Conservation (phyloP, 2,329 filamentous ascomycete species). For the Gremmenia infestans region DNA sequence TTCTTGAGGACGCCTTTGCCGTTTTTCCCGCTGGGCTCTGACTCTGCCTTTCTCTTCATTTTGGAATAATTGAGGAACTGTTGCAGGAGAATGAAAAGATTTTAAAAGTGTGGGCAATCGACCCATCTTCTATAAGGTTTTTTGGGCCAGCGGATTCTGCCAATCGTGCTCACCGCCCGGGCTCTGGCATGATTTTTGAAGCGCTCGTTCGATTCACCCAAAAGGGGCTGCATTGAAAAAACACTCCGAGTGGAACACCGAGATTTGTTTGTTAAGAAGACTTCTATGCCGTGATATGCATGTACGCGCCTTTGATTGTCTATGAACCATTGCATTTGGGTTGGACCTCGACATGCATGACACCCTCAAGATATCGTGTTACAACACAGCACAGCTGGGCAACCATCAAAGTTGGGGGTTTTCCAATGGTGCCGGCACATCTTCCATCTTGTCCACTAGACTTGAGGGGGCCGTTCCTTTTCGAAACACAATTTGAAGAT, state of each 20-base stretch:
- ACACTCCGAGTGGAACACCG: conserved; percentile 9
- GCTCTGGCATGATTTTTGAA: conserved; percentile 19
- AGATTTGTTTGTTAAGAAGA: conserved; percentile 6
- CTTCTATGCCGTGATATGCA: conserved; percentile 20
- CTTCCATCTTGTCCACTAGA: conserved; percentile 1
- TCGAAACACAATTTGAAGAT: no score
- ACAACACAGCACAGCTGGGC: background rate
- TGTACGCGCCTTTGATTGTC: conserved; percentile 18
- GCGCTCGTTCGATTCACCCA: conserved; percentile 18
- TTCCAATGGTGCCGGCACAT: background rate
- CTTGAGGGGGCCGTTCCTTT: background rate
- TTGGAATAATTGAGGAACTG: conserved; percentile 21
- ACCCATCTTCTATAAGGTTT: conserved; percentile 15
- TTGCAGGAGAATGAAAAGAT: conserved; percentile 1
- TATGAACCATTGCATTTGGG: conserved; percentile 2
- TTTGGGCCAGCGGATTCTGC: conserved; percentile 4
- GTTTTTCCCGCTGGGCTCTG: conserved; percentile 37
- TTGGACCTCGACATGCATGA: conserved; percentile 3
- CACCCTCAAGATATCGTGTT: conserved; percentile 1
- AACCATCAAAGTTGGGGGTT: background rate
- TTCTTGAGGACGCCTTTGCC: conserved; percentile 43
- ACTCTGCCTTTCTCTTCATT: conserved; percentile 59
- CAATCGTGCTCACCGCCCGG: conserved; percentile 6
- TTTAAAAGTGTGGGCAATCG: conserved; percentile 12
- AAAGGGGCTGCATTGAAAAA: conserved; percentile 13